A percentile compares a stretch with the other conserved stretches of the same genome.
These are phyloP conservation scores for Dendrocalamus latiflorus DNA, from an alignment of 202 grass and related monocot genomes.

Conservation along the genomic window DNA sequence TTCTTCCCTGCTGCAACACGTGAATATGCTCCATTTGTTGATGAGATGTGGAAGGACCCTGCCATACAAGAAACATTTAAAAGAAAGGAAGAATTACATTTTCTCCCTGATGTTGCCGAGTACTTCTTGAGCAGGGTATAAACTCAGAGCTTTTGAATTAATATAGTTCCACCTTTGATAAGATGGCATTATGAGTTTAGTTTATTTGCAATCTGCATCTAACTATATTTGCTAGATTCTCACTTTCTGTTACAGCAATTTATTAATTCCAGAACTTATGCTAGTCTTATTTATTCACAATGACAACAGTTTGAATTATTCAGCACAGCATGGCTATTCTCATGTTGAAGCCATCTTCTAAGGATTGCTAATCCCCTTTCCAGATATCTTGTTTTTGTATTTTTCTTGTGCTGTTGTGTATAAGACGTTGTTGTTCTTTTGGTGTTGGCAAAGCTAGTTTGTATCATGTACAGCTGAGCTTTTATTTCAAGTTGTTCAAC, in stretches of 20 bases:
- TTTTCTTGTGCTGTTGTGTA: not conserved
- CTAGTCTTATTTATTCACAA: not conserved
- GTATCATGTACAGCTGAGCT: not conserved
- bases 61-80: slow-evolving; percentile 92
- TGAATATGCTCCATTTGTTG: slow-evolving; percentile 88
- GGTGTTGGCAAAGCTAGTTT: not conserved
- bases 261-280: not conserved
- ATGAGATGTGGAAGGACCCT: slow-evolving; percentile 97
- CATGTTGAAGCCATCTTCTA: not conserved
- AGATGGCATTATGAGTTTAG: not conserved
- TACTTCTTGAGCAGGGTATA: slow-evolving; percentile 88
- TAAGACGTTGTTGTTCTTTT: not conserved
- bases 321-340: not conserved
- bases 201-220: not conserved
- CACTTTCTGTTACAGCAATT: not conserved
- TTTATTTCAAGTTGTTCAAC: not conserved
- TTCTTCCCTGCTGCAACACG: slow-evolving; percentile 98
- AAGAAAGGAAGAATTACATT: slow-evolving; percentile 82
- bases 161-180: not conserved
- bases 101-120: slow-evolving; percentile 84
- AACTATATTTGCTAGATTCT: not conserved
- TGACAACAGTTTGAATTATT: not conserved
- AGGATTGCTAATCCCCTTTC: not conserved
- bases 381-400: not conserved
- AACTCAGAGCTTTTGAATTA: not conserved